Conservation (phyloP, 495 filamentous ascomycete species). For the Annulohypoxylon moriforme region DNA sequence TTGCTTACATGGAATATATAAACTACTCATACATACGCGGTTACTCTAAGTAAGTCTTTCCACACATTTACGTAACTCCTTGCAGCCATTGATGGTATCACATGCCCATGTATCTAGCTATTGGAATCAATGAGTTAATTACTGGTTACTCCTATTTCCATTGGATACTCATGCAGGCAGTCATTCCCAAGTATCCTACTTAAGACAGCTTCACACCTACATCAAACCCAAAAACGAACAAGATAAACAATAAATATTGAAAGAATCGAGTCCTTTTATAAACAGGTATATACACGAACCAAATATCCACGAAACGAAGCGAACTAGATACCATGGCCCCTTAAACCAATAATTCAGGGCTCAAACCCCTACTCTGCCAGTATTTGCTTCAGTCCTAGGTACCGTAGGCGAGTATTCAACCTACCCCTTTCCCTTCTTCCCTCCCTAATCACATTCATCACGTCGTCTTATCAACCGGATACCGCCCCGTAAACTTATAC, state of each 20-base stretch:
- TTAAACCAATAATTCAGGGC: not conserved
- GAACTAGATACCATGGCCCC: not conserved
- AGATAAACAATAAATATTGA: not conserved
- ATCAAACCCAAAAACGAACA: not conserved
- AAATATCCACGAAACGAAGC: slow-evolving; percentile 6
- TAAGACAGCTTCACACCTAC: no score
- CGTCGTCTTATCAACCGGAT: slow-evolving; percentile 58
- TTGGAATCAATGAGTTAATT: not conserved
- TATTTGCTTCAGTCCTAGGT: no score
- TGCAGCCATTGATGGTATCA: no score
- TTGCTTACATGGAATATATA: no score
- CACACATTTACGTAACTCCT: no score
- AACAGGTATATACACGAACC: not conserved
- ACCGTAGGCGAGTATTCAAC: not conserved
- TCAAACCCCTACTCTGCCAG: not conserved
- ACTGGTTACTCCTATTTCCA: not conserved
- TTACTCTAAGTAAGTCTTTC: no score
- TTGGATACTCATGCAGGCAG: no score
- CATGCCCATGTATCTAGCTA: no score
- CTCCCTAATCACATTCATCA: not conserved
- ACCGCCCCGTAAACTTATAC: slow-evolving; percentile 72
- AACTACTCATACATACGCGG: no score
- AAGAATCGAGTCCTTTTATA: not conserved
- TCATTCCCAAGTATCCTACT: no score
- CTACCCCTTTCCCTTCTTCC: not conserved